These are phyloP conservation scores for Yamadazyma songkhlaensis DNA, from an alignment of 1,139 yeast genomes.

Conservation along the genomic window DNA sequence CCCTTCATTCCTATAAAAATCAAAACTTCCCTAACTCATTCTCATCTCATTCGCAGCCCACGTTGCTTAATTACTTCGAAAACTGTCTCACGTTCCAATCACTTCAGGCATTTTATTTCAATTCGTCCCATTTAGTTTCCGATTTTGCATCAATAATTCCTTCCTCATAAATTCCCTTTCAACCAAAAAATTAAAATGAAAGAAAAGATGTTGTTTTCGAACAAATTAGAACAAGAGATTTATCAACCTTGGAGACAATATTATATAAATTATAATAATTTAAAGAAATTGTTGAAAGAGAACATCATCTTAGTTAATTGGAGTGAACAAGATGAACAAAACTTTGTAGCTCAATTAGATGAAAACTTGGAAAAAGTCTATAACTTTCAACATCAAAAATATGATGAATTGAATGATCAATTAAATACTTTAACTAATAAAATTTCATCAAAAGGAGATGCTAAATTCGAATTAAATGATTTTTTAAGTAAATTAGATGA, in stretches of 20 bases:
- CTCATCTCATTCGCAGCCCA: no score
- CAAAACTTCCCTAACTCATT: no score
- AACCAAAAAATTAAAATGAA: slow-evolving; percentile 3
- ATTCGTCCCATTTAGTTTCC: not conserved
- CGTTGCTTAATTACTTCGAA: no score
- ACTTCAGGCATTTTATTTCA: no score
- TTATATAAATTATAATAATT: slow-evolving; percentile 73
- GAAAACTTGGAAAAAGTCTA: slow-evolving; percentile 90
- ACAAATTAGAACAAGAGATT: slow-evolving; percentile 73
- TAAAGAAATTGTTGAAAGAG: slow-evolving; percentile 83
- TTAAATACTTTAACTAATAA: slow-evolving; percentile 58
- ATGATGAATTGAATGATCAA: slow-evolving; percentile 63
- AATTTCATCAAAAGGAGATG: slow-evolving; percentile 9
- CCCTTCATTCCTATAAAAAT: no score
- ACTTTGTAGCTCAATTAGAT: slow-evolving; percentile 80
- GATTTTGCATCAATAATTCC: not conserved
- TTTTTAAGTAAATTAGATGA: slow-evolving; percentile 73
- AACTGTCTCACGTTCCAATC: no score
- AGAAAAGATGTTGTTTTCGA: slow-evolving; percentile 75
- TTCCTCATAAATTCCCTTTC: not conserved
- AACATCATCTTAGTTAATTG: slow-evolving; percentile 61
- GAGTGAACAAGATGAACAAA: slow-evolving; percentile 80
- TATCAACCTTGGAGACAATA: slow-evolving; percentile 87
- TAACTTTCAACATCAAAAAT: slow-evolving; percentile 73
- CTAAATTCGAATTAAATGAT: slow-evolving; percentile 48